phyloP scores from a whole-genome alignment of 140 eudicot species.

The Anethum foeniculum region DNA sequence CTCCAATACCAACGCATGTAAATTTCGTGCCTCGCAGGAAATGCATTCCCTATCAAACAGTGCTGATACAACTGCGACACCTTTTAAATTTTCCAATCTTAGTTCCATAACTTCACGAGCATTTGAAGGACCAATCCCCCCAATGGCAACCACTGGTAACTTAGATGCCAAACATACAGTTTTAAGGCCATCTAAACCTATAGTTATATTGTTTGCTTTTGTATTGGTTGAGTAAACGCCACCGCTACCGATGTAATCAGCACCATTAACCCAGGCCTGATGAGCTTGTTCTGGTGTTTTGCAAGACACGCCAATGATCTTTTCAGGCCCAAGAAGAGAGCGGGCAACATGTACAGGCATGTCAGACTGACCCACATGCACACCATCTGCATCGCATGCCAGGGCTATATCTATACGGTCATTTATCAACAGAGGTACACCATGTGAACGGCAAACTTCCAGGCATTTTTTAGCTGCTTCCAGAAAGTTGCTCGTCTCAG shows the following conservation, averaged over 20 bases:
- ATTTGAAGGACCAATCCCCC: conserved; percentile 67
- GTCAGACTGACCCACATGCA: conserved; percentile 93
- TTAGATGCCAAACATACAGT: conserved; percentile 65
- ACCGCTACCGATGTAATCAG: conserved; percentile 89
- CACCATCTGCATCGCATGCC: conserved; percentile 86
- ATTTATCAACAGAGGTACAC: conserved; percentile 66
- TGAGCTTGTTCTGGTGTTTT: conserved; percentile 79
- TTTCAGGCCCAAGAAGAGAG: conserved; percentile 71
- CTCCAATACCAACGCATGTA: conserved; percentile 39
- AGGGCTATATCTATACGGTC: conserved; percentile 79
- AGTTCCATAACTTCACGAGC: conserved; percentile 54
- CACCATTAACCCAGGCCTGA: conserved; percentile 77
- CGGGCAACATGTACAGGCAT: conserved; percentile 65
- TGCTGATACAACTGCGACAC: conserved; percentile 93
- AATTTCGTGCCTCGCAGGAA: conserved; percentile 34
- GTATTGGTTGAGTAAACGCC: conserved; percentile 91
- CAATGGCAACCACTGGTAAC: conserved; percentile 96
- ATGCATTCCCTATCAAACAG: conserved; percentile 75
- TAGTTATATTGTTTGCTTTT: conserved; percentile 66
- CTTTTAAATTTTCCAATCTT: conserved; percentile 54
- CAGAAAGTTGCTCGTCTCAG: conserved; percentile 60
- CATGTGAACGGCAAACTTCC: conserved; percentile 46
- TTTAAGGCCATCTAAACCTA: conserved; percentile 76
- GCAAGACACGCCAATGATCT: conserved; percentile 89
- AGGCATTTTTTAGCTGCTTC: conserved; percentile 77